A percentile compares a stretch with the other conserved stretches of the same genome.
phyloP scores from a whole-genome alignment of 2,329 filamentous ascomycete species.

The Huntiella savannae region DNA sequence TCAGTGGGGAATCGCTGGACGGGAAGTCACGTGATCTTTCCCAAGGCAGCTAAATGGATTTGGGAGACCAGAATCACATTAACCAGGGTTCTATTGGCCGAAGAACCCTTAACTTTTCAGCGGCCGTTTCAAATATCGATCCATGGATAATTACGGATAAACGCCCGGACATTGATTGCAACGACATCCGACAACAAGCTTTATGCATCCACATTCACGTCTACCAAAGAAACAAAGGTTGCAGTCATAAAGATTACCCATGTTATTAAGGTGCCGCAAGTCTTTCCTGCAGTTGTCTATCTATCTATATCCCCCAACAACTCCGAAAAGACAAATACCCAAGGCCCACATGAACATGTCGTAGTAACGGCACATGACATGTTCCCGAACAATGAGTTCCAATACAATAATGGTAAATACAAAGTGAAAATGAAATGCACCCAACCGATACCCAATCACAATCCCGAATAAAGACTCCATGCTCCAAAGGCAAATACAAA shows the following conservation, averaged over 20 bases:
- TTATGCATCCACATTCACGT: not conserved
- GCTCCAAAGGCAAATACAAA: not conserved
- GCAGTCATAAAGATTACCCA: conserved; percentile 5
- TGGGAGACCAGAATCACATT: too few relatives aligned
- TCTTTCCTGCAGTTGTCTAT: conserved; percentile 2
- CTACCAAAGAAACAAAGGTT: not conserved
- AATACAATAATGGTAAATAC: not conserved
- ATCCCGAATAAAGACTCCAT: not conserved
- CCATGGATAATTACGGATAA: too few relatives aligned
- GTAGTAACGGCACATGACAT: too few relatives aligned
- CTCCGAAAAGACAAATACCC: not conserved
- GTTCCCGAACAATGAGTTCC: not conserved
- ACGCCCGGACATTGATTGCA: not conserved
- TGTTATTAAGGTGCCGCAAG: not conserved
- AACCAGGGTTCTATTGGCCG: too few relatives aligned
- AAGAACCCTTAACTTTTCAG: too few relatives aligned
- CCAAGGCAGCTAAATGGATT: too few relatives aligned
- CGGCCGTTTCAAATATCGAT: too few relatives aligned
- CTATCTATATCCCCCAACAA: not conserved
- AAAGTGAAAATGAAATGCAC: not conserved
- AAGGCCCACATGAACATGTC: not conserved
- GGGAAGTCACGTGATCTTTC: too few relatives aligned
- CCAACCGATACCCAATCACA: not conserved
- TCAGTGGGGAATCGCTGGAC: too few relatives aligned
- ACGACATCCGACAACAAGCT: conserved; percentile 1